Conservation (phyloP, 352 stramenopile species). For the Peronospora farinosa region DNA sequence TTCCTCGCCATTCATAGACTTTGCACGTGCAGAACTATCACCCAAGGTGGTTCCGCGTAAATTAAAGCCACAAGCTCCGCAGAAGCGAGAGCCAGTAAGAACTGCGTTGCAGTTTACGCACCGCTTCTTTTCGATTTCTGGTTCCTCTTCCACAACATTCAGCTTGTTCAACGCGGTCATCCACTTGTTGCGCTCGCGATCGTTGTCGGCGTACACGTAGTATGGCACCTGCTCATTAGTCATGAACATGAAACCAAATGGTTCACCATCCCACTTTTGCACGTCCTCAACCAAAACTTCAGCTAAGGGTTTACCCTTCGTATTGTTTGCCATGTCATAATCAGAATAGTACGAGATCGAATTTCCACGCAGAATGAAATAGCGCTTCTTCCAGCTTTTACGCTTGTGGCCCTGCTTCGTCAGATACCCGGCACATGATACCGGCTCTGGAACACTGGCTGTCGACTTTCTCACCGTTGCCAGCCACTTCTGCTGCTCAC, state of each 20-base stretch:
- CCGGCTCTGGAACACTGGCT: slow-evolving; percentile 60
- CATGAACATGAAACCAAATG: slow-evolving; percentile 88
- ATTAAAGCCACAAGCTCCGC: slow-evolving; percentile 83
- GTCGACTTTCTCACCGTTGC: slow-evolving; percentile 64
- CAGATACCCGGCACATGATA: slow-evolving; percentile 78
- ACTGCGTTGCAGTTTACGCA: slow-evolving; percentile 81
- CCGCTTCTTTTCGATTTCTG: slow-evolving; percentile 73
- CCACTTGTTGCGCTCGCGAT: slow-evolving; percentile 84
- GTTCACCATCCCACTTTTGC: slow-evolving; percentile 78
- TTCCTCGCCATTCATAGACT: slow-evolving; percentile 18
- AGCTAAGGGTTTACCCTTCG: slow-evolving; percentile 69
- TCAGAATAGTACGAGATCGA: slow-evolving; percentile 79
- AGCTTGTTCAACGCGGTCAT: slow-evolving; percentile 82
- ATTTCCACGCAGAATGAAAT: slow-evolving; percentile 80
- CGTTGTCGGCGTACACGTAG: slow-evolving; percentile 87
- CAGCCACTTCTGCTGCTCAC: slow-evolving; percentile 83
- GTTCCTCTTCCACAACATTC: slow-evolving; percentile 60
- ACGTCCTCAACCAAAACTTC: slow-evolving; percentile 83
- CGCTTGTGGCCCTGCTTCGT: slow-evolving; percentile 88
- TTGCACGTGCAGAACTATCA: slow-evolving; percentile 34
- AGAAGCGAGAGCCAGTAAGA: slow-evolving; percentile 83
- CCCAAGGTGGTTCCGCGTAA: slow-evolving; percentile 66
- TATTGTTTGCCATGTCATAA: slow-evolving; percentile 80
- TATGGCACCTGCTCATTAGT: slow-evolving; percentile 86
- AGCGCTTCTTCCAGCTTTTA: slow-evolving; percentile 89